phyloP scores from a whole-genome alignment of 129 eudicot genomes.

The Flaveria brownii region DNA sequence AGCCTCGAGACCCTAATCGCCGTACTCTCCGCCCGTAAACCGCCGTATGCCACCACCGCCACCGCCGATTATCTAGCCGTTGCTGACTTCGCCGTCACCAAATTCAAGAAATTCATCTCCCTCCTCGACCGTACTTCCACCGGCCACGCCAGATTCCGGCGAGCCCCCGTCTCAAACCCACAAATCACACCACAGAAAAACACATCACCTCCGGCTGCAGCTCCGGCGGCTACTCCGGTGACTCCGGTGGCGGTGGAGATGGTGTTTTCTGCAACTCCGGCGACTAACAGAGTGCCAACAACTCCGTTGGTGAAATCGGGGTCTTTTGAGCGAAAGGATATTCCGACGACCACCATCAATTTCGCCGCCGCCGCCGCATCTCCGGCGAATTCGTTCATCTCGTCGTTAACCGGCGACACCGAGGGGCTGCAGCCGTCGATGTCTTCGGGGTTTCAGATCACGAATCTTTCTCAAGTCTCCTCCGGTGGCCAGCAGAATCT shows the following conservation, averaged over 20 bases:
- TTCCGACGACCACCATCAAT: conserved; percentile 54
- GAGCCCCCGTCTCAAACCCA: conserved; percentile 56
- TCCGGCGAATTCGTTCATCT: conserved; percentile 63
- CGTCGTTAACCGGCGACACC: conserved; percentile 74
- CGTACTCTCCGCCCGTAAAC: conserved; percentile 49
- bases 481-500: conserved; percentile 72
- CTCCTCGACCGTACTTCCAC: conserved; percentile 69
- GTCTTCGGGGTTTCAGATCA: conserved; percentile 90
- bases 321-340: conserved; percentile 50
- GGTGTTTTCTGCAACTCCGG: too few relatives aligned
- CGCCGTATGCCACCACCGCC: conserved; percentile 26
- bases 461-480: conserved; percentile 70
- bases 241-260: neutral
- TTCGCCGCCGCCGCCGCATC: conserved; percentile 46
- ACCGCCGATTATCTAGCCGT: conserved; percentile 58
- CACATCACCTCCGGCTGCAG: neutral
- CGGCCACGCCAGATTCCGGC: conserved; percentile 93
- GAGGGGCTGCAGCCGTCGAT: conserved; percentile 79
- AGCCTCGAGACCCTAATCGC: conserved; percentile 78
- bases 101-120: conserved; percentile 82
- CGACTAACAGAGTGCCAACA: conserved; percentile 42
- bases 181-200: conserved; percentile 7
- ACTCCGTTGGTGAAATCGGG: conserved; percentile 32
- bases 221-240: neutral
- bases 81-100: conserved; percentile 74